Evolutionary conservation across 768 basidiomycete genomes (phyloP).

Genomic region (Dioszegia hungarica): DNA sequence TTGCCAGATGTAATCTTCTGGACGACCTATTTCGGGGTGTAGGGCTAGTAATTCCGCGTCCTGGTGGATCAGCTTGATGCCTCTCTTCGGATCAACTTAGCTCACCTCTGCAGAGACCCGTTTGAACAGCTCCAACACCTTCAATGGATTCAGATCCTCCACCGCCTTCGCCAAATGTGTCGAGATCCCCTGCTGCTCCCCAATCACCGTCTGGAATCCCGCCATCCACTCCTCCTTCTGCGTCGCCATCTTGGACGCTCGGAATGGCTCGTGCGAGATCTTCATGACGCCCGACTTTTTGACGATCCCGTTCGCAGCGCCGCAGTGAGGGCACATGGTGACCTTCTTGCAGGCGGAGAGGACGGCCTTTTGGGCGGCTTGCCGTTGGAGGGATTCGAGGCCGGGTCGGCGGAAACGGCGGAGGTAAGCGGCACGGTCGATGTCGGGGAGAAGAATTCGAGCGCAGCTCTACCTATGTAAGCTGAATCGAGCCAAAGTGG

Average conservation of each 20-base stretch:
- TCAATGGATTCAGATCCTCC: constrained; percentile 91
- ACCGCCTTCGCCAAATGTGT: constrained; percentile 80
- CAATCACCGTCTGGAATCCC: constrained; percentile 73
- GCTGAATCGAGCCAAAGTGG: neutral
- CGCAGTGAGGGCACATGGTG: constrained; percentile 87
- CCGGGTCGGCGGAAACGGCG: constrained; percentile 84
- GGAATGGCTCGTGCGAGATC: constrained; percentile 96
- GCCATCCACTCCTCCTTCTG: constrained; percentile 83
- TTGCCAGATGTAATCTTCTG: constrained; percentile 98
- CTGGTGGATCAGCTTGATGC: constrained; percentile 50
- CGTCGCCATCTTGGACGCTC: constrained; percentile 78
- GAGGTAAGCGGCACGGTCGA: constrained; percentile 75
- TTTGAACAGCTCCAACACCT: constrained; percentile 85
- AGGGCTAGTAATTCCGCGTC: constrained; percentile 93
- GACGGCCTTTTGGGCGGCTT: constrained; percentile 73
- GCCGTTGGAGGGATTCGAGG: constrained; percentile 88
- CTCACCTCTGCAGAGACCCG: constrained; percentile 83
- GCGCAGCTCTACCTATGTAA: constrained; percentile 63
- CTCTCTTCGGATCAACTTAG: neutral
- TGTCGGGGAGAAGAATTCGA: constrained; percentile 78
- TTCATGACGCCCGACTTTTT: constrained; percentile 88
- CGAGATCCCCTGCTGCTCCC: constrained; percentile 78
- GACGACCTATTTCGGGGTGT: constrained; percentile 79
- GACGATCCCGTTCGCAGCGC: constrained; percentile 86
- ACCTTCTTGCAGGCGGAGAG: constrained; percentile 82